Evolutionary conservation across 352 stramenopile species (phyloP).

Genomic region (Phytophthora pseudosyringae): DNA sequence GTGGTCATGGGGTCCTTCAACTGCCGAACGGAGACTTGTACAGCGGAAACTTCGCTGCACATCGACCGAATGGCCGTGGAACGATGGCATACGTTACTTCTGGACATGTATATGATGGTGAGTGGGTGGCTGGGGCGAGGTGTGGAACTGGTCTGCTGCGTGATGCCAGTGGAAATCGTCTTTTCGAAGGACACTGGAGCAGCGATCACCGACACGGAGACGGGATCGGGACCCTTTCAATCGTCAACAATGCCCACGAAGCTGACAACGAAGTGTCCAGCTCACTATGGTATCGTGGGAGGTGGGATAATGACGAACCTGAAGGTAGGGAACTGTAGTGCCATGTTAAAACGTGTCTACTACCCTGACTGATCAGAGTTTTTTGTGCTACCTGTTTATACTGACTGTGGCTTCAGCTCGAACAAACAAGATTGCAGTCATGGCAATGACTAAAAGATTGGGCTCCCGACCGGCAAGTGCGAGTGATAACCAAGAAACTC

Average conservation of each 20-base stretch:
- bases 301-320: conserved; percentile 27
- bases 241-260: conserved; percentile 1
- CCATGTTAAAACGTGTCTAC: neutral
- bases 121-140: conserved; percentile 44
- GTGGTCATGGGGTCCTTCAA: conserved; percentile 46
- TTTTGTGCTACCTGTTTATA: neutral
- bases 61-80: conserved; percentile 54
- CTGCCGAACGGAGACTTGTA: conserved; percentile 45
- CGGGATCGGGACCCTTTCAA: conserved; percentile 25
- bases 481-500: neutral
- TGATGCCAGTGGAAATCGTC: conserved; percentile 1
- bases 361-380: neutral
- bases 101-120: conserved; percentile 43
- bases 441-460: neutral
- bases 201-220: conserved; percentile 39
- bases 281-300: conserved; percentile 29
- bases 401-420: neutral
- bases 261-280: neutral
- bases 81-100: conserved; percentile 32
- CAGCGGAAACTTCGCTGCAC: conserved; percentile 43
- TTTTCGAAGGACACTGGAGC: conserved; percentile 62
- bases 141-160: conserved; percentile 32
- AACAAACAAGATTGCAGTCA: conserved; percentile 6
- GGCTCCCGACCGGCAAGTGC: conserved; percentile 3
- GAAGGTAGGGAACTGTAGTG: conserved; percentile 20